A percentile compares a stretch with the other conserved stretches of the same genome.
phyloP scores from a whole-genome alignment of 2,329 filamentous ascomycete genomes.

The Periconia sp. region DNA sequence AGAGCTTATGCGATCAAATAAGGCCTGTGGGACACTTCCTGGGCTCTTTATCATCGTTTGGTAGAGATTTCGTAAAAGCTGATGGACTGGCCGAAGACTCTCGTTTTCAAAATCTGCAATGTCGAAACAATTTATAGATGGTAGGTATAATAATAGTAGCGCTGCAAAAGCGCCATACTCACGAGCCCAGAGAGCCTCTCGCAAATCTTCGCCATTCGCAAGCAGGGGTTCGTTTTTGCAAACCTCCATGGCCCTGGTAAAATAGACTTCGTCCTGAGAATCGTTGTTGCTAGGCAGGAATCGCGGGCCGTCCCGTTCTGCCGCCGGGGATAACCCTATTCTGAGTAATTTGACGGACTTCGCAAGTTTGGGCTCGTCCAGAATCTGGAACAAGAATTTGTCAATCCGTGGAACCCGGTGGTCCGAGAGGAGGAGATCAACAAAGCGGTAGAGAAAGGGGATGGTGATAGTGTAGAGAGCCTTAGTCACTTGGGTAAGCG shows the following conservation, averaged over 20 bases:
- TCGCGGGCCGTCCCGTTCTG: constrained; percentile 18
- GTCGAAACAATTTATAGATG: constrained; percentile 21
- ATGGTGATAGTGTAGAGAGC: constrained; percentile 16
- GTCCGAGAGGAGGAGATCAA: constrained; percentile 27
- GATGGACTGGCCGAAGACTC: constrained; percentile 25
- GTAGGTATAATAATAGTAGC: constrained; percentile 26
- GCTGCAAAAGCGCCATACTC: constrained; percentile 35
- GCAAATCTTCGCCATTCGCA: constrained; percentile 19
- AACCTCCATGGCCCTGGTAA: constrained; percentile 15
- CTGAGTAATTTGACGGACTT: constrained; percentile 25
- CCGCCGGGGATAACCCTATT: constrained; percentile 22
- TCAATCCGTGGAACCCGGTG: constrained; percentile 31
- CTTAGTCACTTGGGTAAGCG: constrained; percentile 19
- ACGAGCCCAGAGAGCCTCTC: constrained; percentile 23
- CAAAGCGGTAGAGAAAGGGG: constrained; percentile 29
- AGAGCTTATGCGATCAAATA: constrained; percentile 15
- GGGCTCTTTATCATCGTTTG: constrained; percentile 3
- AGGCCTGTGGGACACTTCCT: constrained; percentile 16
- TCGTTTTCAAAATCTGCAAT: constrained; percentile 24
- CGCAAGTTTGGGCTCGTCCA: constrained; percentile 20
- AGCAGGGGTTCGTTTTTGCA: constrained; percentile 22
- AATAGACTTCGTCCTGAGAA: constrained; percentile 19
- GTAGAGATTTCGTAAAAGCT: constrained; percentile 21
- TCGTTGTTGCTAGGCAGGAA: constrained; percentile 21
- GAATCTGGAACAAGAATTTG: constrained; percentile 28